Evolutionary conservation across 805 yeast genomes (phyloP), one percentile per base, ranked within the genome.

Genomic region (Barnettozyma siamensis): DNA sequence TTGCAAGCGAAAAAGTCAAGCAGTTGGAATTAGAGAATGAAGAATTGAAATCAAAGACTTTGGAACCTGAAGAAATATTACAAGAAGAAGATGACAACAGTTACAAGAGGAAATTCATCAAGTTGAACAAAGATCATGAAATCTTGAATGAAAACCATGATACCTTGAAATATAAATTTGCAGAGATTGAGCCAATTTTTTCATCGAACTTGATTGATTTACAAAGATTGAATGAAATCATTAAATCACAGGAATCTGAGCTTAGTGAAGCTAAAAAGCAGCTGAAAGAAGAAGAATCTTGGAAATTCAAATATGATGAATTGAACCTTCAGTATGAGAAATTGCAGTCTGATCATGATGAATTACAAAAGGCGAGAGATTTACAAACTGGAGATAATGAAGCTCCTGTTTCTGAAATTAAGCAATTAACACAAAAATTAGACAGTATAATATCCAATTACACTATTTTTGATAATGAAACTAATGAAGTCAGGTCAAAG

Each of bases 1-100:
- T 67, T 37, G 89, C 88, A 0, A 73, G 78, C 48, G 69, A 69
- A 16, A 72, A 72, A 42, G 78, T 83, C 18, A 59, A 59, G 18
- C 51, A 53, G 17, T 62, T 83, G 28, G 85, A 80, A 48, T 21
- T 38, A 6, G 67, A 66, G 40, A 59, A 62, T 28, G 31, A 38
- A 3, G 40, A 46, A 17, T 43, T 64, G 35, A 60, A 53, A 45
- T 24, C 37, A 3, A 37, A 51, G 30, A 24, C 43, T 12, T 13
- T 41, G 10, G 46, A 51, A 5, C 55, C 48, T 31, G 33, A 47
- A 37, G 62, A 53, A 29, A 44, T 54, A 8, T 17, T 41, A 10
- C 46, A 53, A 7, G 35, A 15, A 12, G 43, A 37, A 35, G 60
- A 55, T 33, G 49, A 56, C 9, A 32, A 39, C 26, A 62, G 64